Conservation (phyloP, 345 rosid genomes). For the Syzygium aqueum region DNA sequence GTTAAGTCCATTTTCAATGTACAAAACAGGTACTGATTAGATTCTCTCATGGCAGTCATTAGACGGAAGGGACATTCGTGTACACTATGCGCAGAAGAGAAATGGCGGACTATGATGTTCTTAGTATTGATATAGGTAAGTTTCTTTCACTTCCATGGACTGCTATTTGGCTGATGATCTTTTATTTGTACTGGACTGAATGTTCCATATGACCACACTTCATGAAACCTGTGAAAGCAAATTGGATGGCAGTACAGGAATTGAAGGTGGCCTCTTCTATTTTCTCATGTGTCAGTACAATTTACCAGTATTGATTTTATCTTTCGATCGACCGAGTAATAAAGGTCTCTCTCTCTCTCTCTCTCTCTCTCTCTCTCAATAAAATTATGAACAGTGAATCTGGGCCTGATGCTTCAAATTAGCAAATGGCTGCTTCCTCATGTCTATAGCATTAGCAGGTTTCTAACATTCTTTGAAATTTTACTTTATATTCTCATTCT, state of each 20-base stretch:
- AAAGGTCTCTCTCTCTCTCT: neutral
- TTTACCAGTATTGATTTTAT: neutral
- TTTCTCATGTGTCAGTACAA: neutral
- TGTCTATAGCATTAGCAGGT: neutral
- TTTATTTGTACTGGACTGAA: neutral
- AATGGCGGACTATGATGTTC: neutral
- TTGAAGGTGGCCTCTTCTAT: neutral
- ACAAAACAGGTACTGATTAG: neutral
- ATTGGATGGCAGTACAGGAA: neutral
- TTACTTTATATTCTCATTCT: neutral
- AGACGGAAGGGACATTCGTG: slow-evolving; percentile 59
- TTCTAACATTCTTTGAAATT: neutral
- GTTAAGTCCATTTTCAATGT: neutral
- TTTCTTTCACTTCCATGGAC: neutral
- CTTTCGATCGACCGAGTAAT: neutral
- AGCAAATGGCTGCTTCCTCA: neutral
- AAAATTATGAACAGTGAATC: neutral
- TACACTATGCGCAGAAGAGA: slow-evolving; percentile 38
- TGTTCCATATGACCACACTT: neutral
- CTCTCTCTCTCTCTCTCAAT: neutral
- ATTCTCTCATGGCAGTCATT: slow-evolving; percentile 24
- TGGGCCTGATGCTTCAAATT: neutral
- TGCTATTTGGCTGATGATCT: neutral
- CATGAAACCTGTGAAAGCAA: neutral
- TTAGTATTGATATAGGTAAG: neutral